Evolutionary conservation across 345 rosid species (phyloP), one percentile per base, ranked within the genome.

Genomic region (Populus deltoides): DNA sequence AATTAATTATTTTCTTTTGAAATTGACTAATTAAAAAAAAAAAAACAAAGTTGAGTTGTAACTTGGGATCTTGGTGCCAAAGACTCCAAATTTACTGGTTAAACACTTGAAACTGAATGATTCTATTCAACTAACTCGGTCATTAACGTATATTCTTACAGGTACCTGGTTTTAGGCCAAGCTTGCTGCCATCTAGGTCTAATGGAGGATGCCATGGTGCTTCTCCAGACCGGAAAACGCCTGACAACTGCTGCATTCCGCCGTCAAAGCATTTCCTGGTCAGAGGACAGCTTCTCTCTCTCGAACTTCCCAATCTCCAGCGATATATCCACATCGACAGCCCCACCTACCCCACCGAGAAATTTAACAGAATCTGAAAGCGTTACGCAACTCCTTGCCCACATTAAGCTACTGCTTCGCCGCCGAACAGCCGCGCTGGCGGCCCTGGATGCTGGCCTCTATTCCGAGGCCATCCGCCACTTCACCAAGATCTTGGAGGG

Each of bases 161-260:
- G 99, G 88, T 96, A 91, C 80, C 75, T 84, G 81, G 90, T 93
- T 45, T 75, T 93, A 59, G 99, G 99, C 25, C 94, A 93, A 86
- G 99, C 98, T 7, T 96, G 99, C 74, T 88, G 92, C 83, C 93
- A 93, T 74, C 84, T 96, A 1, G 99, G 99, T 51, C 85, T 96
- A 7, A 91, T 96, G 98, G 99, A 96, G 86, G 99, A 96, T 81
- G 98, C 99, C 4, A 88, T 96, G 97, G 97, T 85, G 62, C 90
- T 96, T 0, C 94, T 96, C 65, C 99, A 93, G 78, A 92, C 94
- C 68, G 98, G 97, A 0, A 96, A 92, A 83, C 97, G 99, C 78
- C 89, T 96, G 29, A 92, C 98, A 69, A 86, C 92, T 12, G 99
- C 98, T 29, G 99, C 97, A 72, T 91, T 91, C 85, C 99, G 99